Conservation (phyloP, 1,139 yeast genomes). For the Candida glucosophila region DNA sequence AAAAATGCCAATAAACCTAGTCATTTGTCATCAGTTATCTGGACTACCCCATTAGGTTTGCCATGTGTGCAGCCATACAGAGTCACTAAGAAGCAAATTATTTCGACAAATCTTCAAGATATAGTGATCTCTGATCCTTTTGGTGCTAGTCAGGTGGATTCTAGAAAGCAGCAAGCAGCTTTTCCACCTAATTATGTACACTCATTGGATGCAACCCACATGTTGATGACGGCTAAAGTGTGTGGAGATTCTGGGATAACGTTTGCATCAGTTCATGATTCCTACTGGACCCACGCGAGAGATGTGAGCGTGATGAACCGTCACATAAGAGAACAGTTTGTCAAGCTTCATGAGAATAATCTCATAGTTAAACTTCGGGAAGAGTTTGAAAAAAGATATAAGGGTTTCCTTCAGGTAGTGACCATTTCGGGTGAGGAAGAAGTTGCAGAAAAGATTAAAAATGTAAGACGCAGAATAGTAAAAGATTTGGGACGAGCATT, state of each 20-base stretch:
- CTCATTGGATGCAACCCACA: constrained; percentile 93
- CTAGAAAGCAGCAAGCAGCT: constrained; percentile 84
- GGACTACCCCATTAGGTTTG: constrained; percentile 94
- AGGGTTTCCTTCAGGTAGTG: constrained; percentile 56
- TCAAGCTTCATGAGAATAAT: constrained; percentile 66
- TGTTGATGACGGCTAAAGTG: constrained; percentile 80
- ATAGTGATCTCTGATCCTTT: constrained; percentile 79
- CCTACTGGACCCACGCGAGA: constrained; percentile 96
- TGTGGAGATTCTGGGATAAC: constrained; percentile 60
- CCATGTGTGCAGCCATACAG: constrained; percentile 97
- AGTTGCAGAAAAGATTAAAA: constrained; percentile 43
- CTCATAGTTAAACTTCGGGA: constrained; percentile 60
- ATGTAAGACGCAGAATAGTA: constrained; percentile 42
- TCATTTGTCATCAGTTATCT: constrained; percentile 81
- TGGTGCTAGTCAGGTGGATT: constrained; percentile 71
- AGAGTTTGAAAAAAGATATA: constrained; percentile 78
- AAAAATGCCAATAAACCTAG: constrained; percentile 36
- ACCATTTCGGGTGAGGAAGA: constrained; percentile 45
- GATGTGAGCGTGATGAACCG: constrained; percentile 69
- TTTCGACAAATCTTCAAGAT: constrained; percentile 75
- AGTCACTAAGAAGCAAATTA: constrained; percentile 50
- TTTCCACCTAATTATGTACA: constrained; percentile 96
- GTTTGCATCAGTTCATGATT: constrained; percentile 98
- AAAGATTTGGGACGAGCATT: constrained; percentile 47
- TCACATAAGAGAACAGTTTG: constrained; percentile 72